Percentiles rank a stretch among this genome's conserved stretches.
phyloP scores from a whole-genome alignment of 73 alveolate species.

The Uronychia binucleata region DNA sequence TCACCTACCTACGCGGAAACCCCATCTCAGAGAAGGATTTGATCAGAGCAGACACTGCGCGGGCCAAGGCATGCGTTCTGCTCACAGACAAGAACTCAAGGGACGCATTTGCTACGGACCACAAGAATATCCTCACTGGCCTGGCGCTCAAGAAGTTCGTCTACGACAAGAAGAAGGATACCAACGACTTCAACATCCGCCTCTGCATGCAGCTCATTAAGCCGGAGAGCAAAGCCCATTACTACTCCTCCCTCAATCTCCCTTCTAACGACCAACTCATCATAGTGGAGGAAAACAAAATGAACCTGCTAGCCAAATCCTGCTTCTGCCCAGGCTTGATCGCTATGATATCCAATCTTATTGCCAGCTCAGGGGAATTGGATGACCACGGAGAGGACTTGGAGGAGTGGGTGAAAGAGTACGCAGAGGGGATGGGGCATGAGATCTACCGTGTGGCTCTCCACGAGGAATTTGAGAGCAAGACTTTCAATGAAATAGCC shows the following conservation, averaged over 20 bases:
- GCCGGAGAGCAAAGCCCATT: conserved; percentile 94
- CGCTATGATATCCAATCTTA: conserved; percentile 83
- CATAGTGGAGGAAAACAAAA: conserved; percentile 83
- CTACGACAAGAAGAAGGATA: conserved; percentile 64
- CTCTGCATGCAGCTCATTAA: conserved; percentile 92
- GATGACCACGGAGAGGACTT: conserved; percentile 65
- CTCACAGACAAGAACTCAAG: conserved; percentile 91
- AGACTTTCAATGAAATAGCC: conserved; percentile 89
- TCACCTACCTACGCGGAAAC: conserved; percentile 90
- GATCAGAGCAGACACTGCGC: conserved; percentile 84
- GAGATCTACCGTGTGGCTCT: conserved; percentile 88
- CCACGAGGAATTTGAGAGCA: conserved; percentile 76
- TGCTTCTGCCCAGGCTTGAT: conserved; percentile 97
- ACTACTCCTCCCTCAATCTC: conserved; percentile 69
- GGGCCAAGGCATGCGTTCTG: conserved; percentile 90
- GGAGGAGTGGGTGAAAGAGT: conserved; percentile 94
- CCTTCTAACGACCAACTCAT: conserved; percentile 76
- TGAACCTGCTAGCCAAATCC: conserved; percentile 92
- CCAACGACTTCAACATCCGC: conserved; percentile 45
- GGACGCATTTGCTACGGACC: conserved; percentile 91
- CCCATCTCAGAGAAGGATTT: conserved; percentile 68
- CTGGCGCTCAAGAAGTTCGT: conserved; percentile 90
- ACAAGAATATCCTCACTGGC: conserved; percentile 89
- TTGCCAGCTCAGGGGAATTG: conserved; percentile 86
- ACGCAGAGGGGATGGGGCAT: conserved; percentile 94